A percentile compares a stretch with the other conserved stretches of the same genome.
Conservation (phyloP, 148 eudicot genomes). For the Rhododendron ovatum region DNA sequence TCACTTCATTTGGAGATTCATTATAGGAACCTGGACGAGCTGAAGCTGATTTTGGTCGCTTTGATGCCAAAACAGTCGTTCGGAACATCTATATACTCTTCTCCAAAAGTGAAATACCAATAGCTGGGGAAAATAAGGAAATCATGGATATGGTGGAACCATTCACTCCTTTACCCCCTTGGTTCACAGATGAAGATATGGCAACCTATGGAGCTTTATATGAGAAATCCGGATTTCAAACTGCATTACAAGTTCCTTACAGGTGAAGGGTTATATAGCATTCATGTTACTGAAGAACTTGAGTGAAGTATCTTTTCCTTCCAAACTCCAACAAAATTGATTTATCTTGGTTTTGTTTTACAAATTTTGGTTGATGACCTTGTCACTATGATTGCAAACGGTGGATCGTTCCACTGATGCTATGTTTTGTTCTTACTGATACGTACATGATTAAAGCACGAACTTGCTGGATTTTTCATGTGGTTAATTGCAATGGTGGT, state of each 20-base stretch:
- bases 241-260: conserved; percentile 39
- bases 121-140: conserved; percentile 30
- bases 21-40: conserved; percentile 36
- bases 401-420: neutral
- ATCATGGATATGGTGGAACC: conserved; percentile 39
- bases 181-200: conserved; percentile 42
- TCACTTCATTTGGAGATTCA: neutral
- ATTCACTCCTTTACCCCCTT: conserved; percentile 27
- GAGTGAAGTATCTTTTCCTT: neutral
- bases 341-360: neutral
- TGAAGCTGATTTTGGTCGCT: conserved; percentile 35
- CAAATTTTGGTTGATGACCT: neutral
- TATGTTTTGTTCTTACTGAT: neutral
- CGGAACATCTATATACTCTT: conserved; percentile 36
- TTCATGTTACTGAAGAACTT: neutral
- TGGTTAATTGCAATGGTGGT: neutral
- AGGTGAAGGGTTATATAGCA: conserved; percentile 17
- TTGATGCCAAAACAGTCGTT: conserved; percentile 33
- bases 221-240: conserved; percentile 39
- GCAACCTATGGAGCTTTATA: conserved; percentile 29
- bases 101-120: conserved; percentile 34
- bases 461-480: neutral
- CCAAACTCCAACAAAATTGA: neutral
- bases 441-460: neutral
- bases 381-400: neutral